Evolutionary conservation across 2,329 filamentous ascomycete genomes (phyloP).

Genomic region (Pseudomassariella vexata): DNA sequence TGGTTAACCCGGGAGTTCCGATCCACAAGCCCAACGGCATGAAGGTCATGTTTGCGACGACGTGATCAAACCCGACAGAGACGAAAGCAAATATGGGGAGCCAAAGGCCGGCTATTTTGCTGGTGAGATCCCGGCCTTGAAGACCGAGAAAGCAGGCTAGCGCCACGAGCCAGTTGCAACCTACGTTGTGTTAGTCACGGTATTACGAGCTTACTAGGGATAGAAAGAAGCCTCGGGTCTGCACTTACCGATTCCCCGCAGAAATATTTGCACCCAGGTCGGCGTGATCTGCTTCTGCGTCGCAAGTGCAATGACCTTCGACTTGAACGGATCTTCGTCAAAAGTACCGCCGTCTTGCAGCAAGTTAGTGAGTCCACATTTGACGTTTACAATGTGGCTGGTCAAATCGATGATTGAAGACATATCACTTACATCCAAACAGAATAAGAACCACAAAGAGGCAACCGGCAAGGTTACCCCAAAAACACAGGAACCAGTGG

Average conservation of each 20-base stretch:
- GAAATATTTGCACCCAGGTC: conserved; percentile 45
- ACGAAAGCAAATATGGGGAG: conserved; percentile 51
- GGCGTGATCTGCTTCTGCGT: conserved; percentile 43
- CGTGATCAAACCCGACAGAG: conserved; percentile 47
- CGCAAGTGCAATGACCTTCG: conserved; percentile 37
- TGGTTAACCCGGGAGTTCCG: conserved; percentile 33
- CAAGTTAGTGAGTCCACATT: too few relatives aligned
- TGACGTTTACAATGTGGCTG: too few relatives aligned
- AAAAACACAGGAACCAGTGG: conserved; percentile 39
- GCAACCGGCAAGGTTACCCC: conserved; percentile 41
- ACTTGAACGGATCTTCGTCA: too few relatives aligned
- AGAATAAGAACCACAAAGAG: conserved; percentile 42
- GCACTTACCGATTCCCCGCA: too few relatives aligned
- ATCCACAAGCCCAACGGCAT: conserved; percentile 46
- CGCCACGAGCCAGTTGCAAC: conserved; percentile 54
- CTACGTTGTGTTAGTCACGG: too few relatives aligned
- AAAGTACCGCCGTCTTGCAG: too few relatives aligned
- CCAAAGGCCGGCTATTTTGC: conserved; percentile 52
- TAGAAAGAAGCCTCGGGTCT: too few relatives aligned
- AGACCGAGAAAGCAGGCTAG: conserved; percentile 42
- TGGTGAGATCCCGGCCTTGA: conserved; percentile 42
- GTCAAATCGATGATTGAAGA: too few relatives aligned
- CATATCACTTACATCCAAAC: too few relatives aligned
- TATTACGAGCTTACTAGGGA: too few relatives aligned
- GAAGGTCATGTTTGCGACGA: conserved; percentile 52